These are phyloP conservation scores for Populus tremula DNA, from an alignment of 345 rosid species.

Conservation along the genomic window DNA sequence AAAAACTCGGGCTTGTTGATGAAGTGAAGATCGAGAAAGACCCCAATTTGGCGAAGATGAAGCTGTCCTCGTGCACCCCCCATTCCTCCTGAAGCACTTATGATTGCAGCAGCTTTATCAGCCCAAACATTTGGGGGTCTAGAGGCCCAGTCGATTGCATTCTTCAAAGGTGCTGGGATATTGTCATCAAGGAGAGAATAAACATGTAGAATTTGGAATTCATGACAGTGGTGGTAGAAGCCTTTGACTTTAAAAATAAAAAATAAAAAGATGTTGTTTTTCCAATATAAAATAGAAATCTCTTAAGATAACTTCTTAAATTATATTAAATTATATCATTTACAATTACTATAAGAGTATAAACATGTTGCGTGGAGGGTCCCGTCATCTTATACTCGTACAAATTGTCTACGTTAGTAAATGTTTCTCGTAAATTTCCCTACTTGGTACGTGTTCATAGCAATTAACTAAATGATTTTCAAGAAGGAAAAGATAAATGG, in stretches of 20 bases:
- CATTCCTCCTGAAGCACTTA: conserved; percentile 56
- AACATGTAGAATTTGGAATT: neutral
- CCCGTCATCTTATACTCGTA: too few relatives aligned
- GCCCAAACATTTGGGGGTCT: conserved; percentile 73
- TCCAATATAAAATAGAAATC: too few relatives aligned
- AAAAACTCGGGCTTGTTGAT: conserved; percentile 77
- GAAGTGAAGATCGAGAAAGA: conserved; percentile 79
- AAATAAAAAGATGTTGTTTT: too few relatives aligned
- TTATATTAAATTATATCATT: too few relatives aligned
- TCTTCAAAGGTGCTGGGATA: conserved; percentile 63
- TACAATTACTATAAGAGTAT: too few relatives aligned
- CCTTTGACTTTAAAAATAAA: neutral
- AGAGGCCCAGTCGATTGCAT: conserved; percentile 86
- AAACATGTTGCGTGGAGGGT: too few relatives aligned
- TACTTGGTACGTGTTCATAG: too few relatives aligned
- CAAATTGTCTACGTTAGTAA: too few relatives aligned
- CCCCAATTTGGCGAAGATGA: conserved; percentile 80
- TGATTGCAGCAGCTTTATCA: conserved; percentile 75
- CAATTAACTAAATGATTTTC: too few relatives aligned
- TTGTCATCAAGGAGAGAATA: neutral
- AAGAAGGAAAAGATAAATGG: too few relatives aligned
- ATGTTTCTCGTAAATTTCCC: too few relatives aligned
- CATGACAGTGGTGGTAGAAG: neutral
- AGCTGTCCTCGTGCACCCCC: conserved; percentile 66
- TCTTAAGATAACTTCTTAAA: too few relatives aligned